These are phyloP conservation scores for Thermomyces lanuginosus DNA, from an alignment of 2,329 filamentous ascomycete species.

Conservation along the genomic window DNA sequence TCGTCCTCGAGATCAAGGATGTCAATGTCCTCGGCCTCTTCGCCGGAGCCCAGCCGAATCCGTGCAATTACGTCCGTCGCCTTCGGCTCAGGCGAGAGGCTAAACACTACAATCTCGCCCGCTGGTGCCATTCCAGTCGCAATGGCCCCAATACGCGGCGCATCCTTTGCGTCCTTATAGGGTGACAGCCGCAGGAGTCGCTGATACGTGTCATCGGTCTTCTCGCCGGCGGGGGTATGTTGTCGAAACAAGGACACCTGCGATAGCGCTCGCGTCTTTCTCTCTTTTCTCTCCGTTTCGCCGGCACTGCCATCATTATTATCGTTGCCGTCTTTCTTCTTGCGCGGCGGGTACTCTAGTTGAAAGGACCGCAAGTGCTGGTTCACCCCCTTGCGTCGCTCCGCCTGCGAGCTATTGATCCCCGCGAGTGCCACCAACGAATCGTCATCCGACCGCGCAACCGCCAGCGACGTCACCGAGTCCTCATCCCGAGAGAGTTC, in stretches of 20 bases:
- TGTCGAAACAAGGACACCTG: conserved; percentile 36
- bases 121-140: conserved; percentile 62
- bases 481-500: conserved; percentile 73
- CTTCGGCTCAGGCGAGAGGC: conserved; percentile 41
- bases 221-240: conserved; percentile 14
- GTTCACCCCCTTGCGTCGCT: conserved; percentile 61
- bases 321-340: conserved; percentile 13
- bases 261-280: conserved; percentile 31
- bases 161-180: conserved; percentile 34
- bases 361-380: conserved; percentile 66
- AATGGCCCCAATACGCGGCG: conserved; percentile 55
- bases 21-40: conserved; percentile 36
- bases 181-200: conserved; percentile 42
- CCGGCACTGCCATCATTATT: conserved; percentile 9
- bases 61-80: conserved; percentile 37
- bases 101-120: conserved; percentile 67
- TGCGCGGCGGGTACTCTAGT: conserved; percentile 39
- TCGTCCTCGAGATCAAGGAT: conserved; percentile 17
- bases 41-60: conserved; percentile 33
- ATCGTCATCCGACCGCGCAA: conserved; percentile 43
- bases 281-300: conserved; percentile 11
- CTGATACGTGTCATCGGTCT: conserved; percentile 38
- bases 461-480: conserved; percentile 67
- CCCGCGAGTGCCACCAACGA: conserved; percentile 50
- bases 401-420: conserved; percentile 62